Conservation (phyloP, 805 yeast species). For the Metschnikowia reukaufii region DNA sequence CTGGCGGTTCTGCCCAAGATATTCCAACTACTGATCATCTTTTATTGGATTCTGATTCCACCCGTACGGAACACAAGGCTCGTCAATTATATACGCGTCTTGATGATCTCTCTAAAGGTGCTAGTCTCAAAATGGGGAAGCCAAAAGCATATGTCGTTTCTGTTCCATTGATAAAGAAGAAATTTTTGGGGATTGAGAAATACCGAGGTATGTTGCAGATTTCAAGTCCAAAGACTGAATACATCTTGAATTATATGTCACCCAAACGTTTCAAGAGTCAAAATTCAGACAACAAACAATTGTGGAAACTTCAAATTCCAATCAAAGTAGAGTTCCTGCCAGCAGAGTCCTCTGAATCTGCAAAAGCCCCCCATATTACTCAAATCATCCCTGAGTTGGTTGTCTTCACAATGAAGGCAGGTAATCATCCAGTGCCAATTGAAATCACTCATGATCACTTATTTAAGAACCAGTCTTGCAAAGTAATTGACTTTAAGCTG, state of each 20-base stretch:
- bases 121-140: not conserved
- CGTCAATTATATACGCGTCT: slow-evolving; percentile 19
- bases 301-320: slow-evolving; percentile 30
- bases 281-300: slow-evolving; percentile 4
- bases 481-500: slow-evolving; percentile 8
- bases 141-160: slow-evolving; percentile 28
- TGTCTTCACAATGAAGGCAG: slow-evolving; percentile 32
- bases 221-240: slow-evolving; percentile 32
- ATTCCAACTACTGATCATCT: not conserved
- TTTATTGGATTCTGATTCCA: not conserved
- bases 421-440: slow-evolving; percentile 34
- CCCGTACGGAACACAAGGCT: slow-evolving; percentile 11
- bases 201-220: slow-evolving; percentile 34
- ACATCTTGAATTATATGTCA: slow-evolving; percentile 27
- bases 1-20: not conserved
- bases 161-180: slow-evolving; percentile 30
- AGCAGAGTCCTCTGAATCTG: slow-evolving; percentile 18
- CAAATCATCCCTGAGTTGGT: slow-evolving; percentile 31
- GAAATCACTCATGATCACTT: slow-evolving; percentile 37
- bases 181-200: slow-evolving; percentile 31
- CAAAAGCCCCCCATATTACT: slow-evolving; percentile 7
- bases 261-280: slow-evolving; percentile 20
- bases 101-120: slow-evolving; percentile 3
- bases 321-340: slow-evolving; percentile 29
- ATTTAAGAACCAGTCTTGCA: slow-evolving; percentile 27